Base-by-base conservation (phyloP, 2,329 filamentous ascomycete genomes). In the Fusarium abutilonis region DNA sequence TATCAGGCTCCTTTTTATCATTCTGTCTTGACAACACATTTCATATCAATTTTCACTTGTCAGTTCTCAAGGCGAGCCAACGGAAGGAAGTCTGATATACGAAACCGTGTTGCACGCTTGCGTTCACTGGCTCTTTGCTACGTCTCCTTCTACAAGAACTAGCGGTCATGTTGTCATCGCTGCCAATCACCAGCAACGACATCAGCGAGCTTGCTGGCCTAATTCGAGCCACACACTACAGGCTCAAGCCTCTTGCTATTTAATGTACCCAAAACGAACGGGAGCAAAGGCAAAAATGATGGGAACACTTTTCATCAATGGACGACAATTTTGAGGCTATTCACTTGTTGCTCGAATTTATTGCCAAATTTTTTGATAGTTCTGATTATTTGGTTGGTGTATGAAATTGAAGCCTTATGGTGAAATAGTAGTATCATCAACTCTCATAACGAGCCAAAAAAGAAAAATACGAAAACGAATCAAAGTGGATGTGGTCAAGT, bases 211-310 rank as follows among this genome's bases (percentile, higher is more conserved):
- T 98, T 59, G 91, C 89, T 78, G 86, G 86, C 73, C 92, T 96
- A 83, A 97, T 98, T 78, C 86, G 90, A 71, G 84, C 88, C 66
- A 83, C 97, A 74, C 96, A 94, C 84, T 91, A 96, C 80, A 96
- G 97, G 87, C 91, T 98, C 52, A 94, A 98, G 85, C 87, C 93
- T 72, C 85, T 97, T 69, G 93, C 94, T 83, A 97, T 97, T 81
- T 97, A 89, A 86, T 69, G 60, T 66, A 67, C 66, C 61, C 48
- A 48, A 23, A 23, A 52, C 34, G 36, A 52, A 26, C 23, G 23
- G 23, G n/a, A 53, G 64, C 57, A 57, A 55, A 67, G 63, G 54
- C 28, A 52, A 62, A 40, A 56, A 57, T 8, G 42, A 56, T 56
- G 55, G 50, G 52, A 57, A 28, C 8, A 32, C 31, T 39, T n/a